Evolutionary conservation across 257 asterid species (phyloP), one percentile per base, ranked within the genome.

Genomic region (Ocimum tenuiflorum): DNA sequence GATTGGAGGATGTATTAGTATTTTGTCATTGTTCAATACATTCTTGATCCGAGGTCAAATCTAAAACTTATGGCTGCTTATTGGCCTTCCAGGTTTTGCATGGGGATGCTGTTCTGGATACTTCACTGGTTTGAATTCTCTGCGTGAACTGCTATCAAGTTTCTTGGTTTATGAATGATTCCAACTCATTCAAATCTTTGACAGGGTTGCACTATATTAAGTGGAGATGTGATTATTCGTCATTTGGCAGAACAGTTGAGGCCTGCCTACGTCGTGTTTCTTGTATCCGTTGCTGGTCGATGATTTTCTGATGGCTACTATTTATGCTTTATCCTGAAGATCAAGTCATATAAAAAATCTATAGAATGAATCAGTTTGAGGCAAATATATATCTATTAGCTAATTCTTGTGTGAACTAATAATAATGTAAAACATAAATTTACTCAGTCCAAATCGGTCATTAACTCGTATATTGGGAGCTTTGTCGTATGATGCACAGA

Each of bases 61-160:
- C 63, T 47, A 38, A n/a, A 74, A 52, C 64, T 79, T 48, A 61
- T 67, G 48, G 24, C 8, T 69, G 29, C 62, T 74, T 52, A 3
- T 59, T 51, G 4, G 38, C 58, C 38, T 77, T 75, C 39, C 81
- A 92, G 99, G 94, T 92, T 64, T 76, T 89, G 76, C 99, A 92
- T 58, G 99, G 99, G 68, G 99, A 92, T 84, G 99, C 99, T 10
- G 95, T 92, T 3, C 85, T 92, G 67, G 99, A 92, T 74, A 76
- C 78, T 50, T 78, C 88, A 54, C 96, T 55, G 97, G 99, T 92
- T 78, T 67, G 89, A 48, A 45, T 64, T 70, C 69, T 74, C 73
- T 63, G 47, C 35, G 3, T 67, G 42, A 46, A 49, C 47, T 48
- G 50, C 18, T 9, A n/a, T 65, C 67, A 35, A 27, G 50, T 78